Conservation (phyloP, 371 early-diverging fungal genomes). For the Haplosporangium sp. region DNA sequence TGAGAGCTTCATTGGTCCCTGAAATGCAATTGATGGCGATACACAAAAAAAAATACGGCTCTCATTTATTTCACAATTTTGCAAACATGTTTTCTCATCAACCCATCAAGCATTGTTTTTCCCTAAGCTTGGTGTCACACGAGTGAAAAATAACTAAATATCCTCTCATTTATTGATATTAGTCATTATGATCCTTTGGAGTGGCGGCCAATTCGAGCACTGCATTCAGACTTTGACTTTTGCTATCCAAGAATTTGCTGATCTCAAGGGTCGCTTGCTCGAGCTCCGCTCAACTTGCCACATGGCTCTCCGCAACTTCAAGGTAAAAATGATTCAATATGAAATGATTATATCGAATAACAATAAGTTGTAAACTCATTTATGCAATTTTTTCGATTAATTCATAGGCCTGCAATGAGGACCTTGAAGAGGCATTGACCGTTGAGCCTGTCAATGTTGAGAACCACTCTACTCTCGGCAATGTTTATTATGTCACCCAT, state of each 20-base stretch:
- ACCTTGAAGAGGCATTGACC: conserved; percentile 67
- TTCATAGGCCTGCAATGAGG: conserved; percentile 64
- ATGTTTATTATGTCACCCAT: conserved; percentile 66
- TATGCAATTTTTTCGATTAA: too few relatives aligned
- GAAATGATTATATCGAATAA: too few relatives aligned
- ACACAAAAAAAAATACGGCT: background rate
- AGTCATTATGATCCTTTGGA: conserved; percentile 71
- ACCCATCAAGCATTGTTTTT: background rate
- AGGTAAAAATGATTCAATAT: conserved; percentile 36
- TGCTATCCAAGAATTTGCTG: conserved; percentile 68
- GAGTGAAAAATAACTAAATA: background rate
- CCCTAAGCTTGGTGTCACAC: conserved; percentile 2
- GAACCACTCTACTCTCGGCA: conserved; percentile 70
- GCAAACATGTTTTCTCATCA: background rate
- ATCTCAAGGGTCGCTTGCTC: conserved; percentile 67
- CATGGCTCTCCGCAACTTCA: conserved; percentile 64
- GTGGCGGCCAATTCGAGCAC: conserved; percentile 73
- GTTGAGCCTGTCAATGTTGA: conserved; percentile 64
- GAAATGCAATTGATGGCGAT: background rate
- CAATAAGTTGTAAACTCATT: too few relatives aligned
- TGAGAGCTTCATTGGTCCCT: conserved; percentile 41
- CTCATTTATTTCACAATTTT: conserved; percentile 8
- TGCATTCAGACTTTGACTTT: conserved; percentile 71
- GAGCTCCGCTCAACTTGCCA: conserved; percentile 75
- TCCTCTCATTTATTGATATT: conserved; percentile 1